These are phyloP conservation scores for Aspergillus sparsus DNA, from an alignment of 495 filamentous ascomycete species.

Conservation along the genomic window DNA sequence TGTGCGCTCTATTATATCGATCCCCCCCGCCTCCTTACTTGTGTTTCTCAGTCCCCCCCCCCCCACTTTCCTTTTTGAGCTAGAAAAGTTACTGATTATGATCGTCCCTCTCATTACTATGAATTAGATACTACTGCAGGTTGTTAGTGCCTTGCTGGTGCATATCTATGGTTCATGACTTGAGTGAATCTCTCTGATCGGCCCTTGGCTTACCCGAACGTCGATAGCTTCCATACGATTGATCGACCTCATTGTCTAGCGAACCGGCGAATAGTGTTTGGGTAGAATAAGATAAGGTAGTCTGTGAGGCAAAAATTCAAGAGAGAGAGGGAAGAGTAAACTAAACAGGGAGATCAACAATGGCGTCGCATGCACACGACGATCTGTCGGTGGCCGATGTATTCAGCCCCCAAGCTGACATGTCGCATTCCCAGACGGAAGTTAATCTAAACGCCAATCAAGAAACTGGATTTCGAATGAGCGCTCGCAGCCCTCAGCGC, in stretches of 20 bases:
- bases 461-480: constrained; percentile 35
- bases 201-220: constrained; percentile 9
- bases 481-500: constrained; percentile 31
- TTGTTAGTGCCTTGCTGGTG: constrained; percentile 22
- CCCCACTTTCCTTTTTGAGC: constrained; percentile 6
- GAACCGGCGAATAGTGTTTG: not conserved
- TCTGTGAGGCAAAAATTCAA: not conserved
- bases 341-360: constrained; percentile 25
- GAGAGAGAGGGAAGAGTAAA: not conserved
- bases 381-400: constrained; percentile 50
- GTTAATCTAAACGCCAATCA: constrained; percentile 28
- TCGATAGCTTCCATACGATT: constrained; percentile 9
- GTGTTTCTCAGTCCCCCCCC: not conserved
- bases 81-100: constrained; percentile 3
- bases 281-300: not conserved
- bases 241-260: constrained; percentile 11
- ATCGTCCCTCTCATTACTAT: not conserved
- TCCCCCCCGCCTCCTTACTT: constrained; percentile 1
- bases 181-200: constrained; percentile 27
- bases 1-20: not conserved
- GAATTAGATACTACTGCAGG: constrained; percentile 20
- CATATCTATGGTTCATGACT: constrained; percentile 23
- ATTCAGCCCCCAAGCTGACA: constrained; percentile 47
- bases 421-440: constrained; percentile 32
- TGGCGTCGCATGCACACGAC: constrained; percentile 27